Conservation (phyloP, 2,329 filamentous ascomycete species). For the Apiospora aurea region DNA sequence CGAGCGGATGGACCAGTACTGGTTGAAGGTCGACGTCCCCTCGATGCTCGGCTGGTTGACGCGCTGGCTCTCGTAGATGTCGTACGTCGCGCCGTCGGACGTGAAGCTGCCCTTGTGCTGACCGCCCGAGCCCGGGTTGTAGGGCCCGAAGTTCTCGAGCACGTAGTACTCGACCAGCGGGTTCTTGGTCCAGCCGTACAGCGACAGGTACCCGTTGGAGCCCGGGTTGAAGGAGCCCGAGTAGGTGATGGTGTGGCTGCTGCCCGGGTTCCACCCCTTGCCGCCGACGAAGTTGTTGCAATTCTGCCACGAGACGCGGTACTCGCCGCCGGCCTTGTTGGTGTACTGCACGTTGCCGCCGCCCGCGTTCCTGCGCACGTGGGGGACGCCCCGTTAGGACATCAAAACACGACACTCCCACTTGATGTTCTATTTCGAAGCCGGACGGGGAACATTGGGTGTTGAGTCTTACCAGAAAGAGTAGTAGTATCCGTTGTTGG, state of each 20-base stretch:
- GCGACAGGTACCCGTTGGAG: slow-evolving; percentile 34
- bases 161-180: slow-evolving; percentile 46
- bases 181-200: slow-evolving; percentile 49
- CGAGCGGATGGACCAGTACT: slow-evolving; percentile 58
- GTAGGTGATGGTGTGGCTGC: slow-evolving; percentile 23
- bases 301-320: slow-evolving; percentile 56
- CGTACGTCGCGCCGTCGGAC: slow-evolving; percentile 45
- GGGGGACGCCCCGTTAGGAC: too few relatives aligned
- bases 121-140: slow-evolving; percentile 48
- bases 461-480: slow-evolving; percentile 23
- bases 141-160: slow-evolving; percentile 51
- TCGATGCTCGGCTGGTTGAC: slow-evolving; percentile 52
- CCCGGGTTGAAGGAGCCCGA: slow-evolving; percentile 30
- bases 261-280: slow-evolving; percentile 52
- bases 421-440: too few relatives aligned
- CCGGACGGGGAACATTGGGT: too few relatives aligned
- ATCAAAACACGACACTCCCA: too few relatives aligned
- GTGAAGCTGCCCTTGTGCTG: slow-evolving; percentile 42
- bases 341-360: slow-evolving; percentile 23
- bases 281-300: slow-evolving; percentile 56
- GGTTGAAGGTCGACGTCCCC: slow-evolving; percentile 56
- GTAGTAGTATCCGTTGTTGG: slow-evolving; percentile 23
- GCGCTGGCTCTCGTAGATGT: slow-evolving; percentile 43
- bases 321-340: slow-evolving; percentile 37
- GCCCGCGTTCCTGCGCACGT: slow-evolving; percentile 5